Percentiles rank a stretch among this genome's conserved stretches.
Conservation (phyloP, 495 filamentous ascomycete genomes). For the Podospora australis region DNA sequence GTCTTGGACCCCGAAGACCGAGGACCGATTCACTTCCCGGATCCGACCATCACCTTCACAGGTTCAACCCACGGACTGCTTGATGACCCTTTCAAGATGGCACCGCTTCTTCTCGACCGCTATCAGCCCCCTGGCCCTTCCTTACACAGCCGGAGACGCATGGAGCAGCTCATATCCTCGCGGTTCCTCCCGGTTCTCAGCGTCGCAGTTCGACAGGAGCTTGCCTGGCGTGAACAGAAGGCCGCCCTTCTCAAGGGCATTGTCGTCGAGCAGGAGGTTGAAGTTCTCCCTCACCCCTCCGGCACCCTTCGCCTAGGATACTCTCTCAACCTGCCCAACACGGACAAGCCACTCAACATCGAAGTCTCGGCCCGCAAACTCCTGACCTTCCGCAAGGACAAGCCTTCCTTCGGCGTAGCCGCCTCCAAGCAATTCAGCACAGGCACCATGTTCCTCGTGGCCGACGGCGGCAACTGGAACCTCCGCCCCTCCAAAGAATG, state of each 20-base stretch:
- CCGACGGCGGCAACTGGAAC: constrained; percentile 19
- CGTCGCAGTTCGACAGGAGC: constrained; percentile 18
- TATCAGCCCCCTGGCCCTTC: constrained; percentile 24
- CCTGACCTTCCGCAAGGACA: background rate
- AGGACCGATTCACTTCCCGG: constrained; percentile 7
- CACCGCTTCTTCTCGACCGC: constrained; percentile 11
- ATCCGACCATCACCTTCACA: constrained; percentile 20
- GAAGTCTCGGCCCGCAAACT: constrained; percentile 17
- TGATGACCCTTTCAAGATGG: constrained; percentile 19
- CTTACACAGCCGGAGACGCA: constrained; percentile 12
- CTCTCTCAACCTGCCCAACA: constrained; percentile 12
- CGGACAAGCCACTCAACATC: constrained; percentile 13
- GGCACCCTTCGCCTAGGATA: constrained; percentile 17
- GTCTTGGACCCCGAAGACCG: too few relatives aligned
- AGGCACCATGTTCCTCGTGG: constrained; percentile 17
- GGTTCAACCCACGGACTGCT: constrained; percentile 21
- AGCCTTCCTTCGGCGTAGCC: constrained; percentile 20
- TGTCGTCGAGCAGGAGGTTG: constrained; percentile 22
- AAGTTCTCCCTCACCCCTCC: constrained; percentile 16
- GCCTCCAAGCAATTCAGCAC: constrained; percentile 6
- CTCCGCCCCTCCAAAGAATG: constrained; percentile 16
- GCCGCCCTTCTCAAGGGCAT: background rate
- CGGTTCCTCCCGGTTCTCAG: constrained; percentile 17
- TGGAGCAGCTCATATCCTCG: constrained; percentile 17
- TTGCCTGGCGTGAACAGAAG: constrained; percentile 9